Evolutionary conservation across 2,329 filamentous ascomycete species (phyloP), one percentile per base, ranked within the genome.

Genomic region (Paecilomyces variotii): DNA sequence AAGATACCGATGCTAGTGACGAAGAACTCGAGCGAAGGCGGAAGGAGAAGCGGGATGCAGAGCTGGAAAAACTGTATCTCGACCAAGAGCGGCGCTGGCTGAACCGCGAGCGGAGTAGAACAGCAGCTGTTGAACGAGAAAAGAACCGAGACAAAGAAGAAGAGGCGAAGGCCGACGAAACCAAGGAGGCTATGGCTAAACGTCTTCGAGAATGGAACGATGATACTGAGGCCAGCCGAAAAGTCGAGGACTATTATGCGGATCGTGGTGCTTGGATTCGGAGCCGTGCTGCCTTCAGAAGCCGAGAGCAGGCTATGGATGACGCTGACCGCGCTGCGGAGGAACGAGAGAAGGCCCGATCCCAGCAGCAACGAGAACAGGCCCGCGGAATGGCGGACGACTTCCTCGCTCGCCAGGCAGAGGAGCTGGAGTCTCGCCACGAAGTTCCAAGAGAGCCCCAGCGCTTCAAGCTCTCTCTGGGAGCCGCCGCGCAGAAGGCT

Each of bases 41-140:
- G 19, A 76, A 85, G 62, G 83, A 84, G 26, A 92, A 90, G 73
- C 85, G 87, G 64, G 82, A 88, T 35, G 80, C 86, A 0, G 91
- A 97, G 25, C 82, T 86, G 0, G 89, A 97, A 54, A 91, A 92
- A 69, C 79, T 85, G 53, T 97, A 90, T 70, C 79, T 89, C 0
- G 92, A 96, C 65, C 88, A 92, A 51, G 91, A 97, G 71, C 86
- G 91, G 30, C 87, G 91, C 62, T 97, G 93, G 93, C 80, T 91
- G 27, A 96, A 95, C 70, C 86, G 92, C 52, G 94, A 99, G 72
- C 85, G 88, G 57, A 89, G 89, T 60, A 84, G 91, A 49, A 88
- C 90, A 12, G 89, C 90, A 3, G 93, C 94, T 0, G 78, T 97
- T 25, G 89, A 96, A 64, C 86, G 94, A 60, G 92, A 97, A 69